phyloP scores from a whole-genome alignment of 2,329 filamentous ascomycete species.

The Cadophora gregata region DNA sequence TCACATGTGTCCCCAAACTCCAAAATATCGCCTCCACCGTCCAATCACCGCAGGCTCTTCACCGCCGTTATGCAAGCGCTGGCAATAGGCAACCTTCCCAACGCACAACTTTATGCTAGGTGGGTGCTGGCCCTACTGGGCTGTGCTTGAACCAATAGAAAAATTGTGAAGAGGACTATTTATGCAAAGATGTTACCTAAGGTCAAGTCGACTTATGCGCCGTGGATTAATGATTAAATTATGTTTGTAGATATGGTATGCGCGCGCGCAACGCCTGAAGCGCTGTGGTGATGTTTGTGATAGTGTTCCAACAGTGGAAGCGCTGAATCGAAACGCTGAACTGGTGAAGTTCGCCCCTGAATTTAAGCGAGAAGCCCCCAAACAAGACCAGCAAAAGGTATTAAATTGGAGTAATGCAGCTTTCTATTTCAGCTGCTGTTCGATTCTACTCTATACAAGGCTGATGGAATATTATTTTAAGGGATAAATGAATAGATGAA shows the following conservation, averaged over 20 bases:
- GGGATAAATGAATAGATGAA: neutral
- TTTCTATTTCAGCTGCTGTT: neutral
- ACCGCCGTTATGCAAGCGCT: constrained; percentile 34
- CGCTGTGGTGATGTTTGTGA: constrained; percentile 14
- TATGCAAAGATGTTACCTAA: neutral
- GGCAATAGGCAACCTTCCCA: constrained; percentile 9
- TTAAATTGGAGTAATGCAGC: neutral
- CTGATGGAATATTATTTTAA: neutral
- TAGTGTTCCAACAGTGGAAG: neutral
- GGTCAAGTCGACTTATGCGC: neutral
- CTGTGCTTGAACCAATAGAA: constrained; percentile 1
- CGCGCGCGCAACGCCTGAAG: constrained; percentile 1
- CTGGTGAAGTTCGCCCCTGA: neutral
- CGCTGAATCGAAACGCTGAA: constrained; percentile 15
- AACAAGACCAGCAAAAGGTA: neutral
- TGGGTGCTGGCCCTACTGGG: neutral
- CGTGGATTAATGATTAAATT: neutral
- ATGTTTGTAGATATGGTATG: neutral
- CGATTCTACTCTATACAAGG: neutral
- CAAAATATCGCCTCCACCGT: neutral
- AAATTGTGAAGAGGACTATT: neutral
- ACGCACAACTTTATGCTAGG: constrained; percentile 1
- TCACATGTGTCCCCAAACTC: neutral
- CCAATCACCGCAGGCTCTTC: constrained; percentile 15
- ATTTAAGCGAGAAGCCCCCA: neutral